These are phyloP conservation scores for Aquilaria agallochum DNA, from an alignment of 441 rosid genomes.

Conservation along the genomic window DNA sequence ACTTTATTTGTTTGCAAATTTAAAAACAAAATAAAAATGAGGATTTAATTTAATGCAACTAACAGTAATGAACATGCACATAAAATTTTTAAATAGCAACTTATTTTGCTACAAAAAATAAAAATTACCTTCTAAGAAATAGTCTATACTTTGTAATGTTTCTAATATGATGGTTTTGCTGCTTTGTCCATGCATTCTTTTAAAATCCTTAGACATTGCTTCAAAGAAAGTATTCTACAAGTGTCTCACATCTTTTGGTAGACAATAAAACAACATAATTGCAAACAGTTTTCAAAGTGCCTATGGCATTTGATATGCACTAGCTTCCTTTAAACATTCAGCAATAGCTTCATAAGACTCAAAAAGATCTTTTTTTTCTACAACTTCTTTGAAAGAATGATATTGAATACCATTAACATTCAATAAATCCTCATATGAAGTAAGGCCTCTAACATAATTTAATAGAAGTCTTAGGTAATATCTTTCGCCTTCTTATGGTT, in stretches of 20 bases:
- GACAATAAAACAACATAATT: not conserved
- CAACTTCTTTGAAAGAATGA: not conserved
- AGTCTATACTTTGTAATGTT: not conserved
- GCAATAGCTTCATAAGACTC: not conserved
- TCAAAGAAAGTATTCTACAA: too few relatives aligned
- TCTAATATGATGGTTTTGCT: not conserved
- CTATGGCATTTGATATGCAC: not conserved
- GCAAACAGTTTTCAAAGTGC: not conserved
- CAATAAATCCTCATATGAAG: not conserved
- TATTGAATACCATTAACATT: not conserved
- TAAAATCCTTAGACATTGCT: too few relatives aligned
- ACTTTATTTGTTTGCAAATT: not conserved
- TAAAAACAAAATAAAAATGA: not conserved
- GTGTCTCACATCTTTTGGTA: not conserved
- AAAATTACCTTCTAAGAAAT: not conserved
- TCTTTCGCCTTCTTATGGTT: constrained; percentile 9
- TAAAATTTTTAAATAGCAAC: not conserved
- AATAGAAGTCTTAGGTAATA: not conserved
- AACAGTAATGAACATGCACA: not conserved
- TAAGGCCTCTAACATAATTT: constrained; percentile 2
- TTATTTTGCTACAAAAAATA: not conserved
- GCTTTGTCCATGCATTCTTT: not conserved
- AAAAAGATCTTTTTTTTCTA: not conserved
- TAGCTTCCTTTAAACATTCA: not conserved
- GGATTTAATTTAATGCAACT: not conserved